Evolutionary conservation across 2,329 filamentous ascomycete species (phyloP).

Genomic region (Coleophoma eucalyptorum): DNA sequence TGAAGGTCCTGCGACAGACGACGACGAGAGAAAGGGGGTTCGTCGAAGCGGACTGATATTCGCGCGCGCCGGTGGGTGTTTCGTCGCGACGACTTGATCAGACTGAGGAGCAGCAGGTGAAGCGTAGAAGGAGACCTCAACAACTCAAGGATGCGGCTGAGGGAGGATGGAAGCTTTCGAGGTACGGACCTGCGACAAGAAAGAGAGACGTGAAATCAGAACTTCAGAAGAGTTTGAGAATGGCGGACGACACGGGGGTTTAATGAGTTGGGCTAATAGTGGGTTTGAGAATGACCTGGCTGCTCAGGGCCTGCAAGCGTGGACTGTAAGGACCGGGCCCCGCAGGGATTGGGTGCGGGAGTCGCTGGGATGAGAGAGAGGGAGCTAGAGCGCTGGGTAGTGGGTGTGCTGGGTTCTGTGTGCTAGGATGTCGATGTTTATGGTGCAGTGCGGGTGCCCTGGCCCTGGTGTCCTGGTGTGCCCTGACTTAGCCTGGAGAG

Average conservation of each 20-base stretch:
- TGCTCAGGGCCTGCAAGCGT: not conserved
- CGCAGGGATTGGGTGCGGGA: not conserved
- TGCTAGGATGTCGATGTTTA: too few relatives aligned
- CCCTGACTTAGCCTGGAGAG: too few relatives aligned
- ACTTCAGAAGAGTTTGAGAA: slow-evolving; percentile 26
- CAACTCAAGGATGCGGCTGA: slow-evolving; percentile 2
- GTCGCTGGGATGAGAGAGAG: not conserved
- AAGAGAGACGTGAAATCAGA: slow-evolving; percentile 25
- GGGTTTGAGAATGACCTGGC: slow-evolving; percentile 3
- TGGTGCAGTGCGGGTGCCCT: too few relatives aligned
- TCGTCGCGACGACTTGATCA: slow-evolving; percentile 1
- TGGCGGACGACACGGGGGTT: slow-evolving; percentile 22
- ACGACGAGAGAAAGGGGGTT: slow-evolving; percentile 5
- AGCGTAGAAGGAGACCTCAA: not conserved
- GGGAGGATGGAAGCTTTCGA: slow-evolving; percentile 23
- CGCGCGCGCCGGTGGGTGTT: not conserved
- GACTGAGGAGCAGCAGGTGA: slow-evolving; percentile 1
- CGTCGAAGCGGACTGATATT: slow-evolving; percentile 6
- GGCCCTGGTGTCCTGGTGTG: too few relatives aligned
- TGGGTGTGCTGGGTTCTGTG: not conserved
- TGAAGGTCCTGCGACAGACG: not conserved
- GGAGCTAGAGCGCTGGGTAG: not conserved
- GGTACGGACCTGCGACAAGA: slow-evolving; percentile 28
- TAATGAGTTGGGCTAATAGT: slow-evolving; percentile 14
- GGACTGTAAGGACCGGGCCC: not conserved